Evolutionary conservation across 2,329 filamentous ascomycete species (phyloP).

Genomic region (Calonectria fujianensis): DNA sequence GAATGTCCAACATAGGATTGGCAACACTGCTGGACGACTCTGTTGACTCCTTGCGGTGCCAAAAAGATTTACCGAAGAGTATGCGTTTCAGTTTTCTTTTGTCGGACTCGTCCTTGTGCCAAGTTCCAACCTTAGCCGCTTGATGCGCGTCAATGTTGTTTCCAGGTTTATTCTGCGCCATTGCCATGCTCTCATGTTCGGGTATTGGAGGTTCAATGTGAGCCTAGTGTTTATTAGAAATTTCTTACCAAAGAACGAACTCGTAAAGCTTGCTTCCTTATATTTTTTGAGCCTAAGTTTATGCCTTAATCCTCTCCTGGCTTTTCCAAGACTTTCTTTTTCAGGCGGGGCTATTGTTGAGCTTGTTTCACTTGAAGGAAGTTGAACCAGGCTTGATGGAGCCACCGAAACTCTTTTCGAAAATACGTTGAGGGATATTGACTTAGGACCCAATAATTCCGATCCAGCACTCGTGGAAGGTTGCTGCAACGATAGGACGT

Average conservation of each 20-base stretch:
- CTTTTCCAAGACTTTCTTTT: constrained; percentile 44
- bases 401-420: constrained; percentile 11
- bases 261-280: constrained; percentile 40
- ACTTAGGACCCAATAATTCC: constrained; percentile 33
- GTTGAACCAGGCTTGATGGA: background rate
- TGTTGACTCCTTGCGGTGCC: constrained; percentile 63
- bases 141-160: constrained; percentile 46
- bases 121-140: constrained; percentile 51
- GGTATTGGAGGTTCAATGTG: constrained; percentile 42
- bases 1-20: constrained; percentile 64
- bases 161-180: constrained; percentile 40
- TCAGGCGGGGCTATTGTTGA: constrained; percentile 28
- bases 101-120: constrained; percentile 58
- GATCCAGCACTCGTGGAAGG: constrained; percentile 45
- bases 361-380: background rate
- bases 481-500: constrained; percentile 68
- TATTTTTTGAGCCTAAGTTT: constrained; percentile 45
- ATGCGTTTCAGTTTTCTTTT: constrained; percentile 58
- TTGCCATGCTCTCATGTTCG: constrained; percentile 40
- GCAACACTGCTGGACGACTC: constrained; percentile 63
- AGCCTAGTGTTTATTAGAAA: constrained; percentile 39
- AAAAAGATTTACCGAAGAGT: constrained; percentile 64
- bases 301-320: constrained; percentile 51
- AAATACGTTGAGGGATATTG: constrained; percentile 23
- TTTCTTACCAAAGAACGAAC: too few relatives aligned